These are phyloP conservation scores for Gymnopilus dilepis DNA, from an alignment of 768 basidiomycete genomes.

Conservation along the genomic window DNA sequence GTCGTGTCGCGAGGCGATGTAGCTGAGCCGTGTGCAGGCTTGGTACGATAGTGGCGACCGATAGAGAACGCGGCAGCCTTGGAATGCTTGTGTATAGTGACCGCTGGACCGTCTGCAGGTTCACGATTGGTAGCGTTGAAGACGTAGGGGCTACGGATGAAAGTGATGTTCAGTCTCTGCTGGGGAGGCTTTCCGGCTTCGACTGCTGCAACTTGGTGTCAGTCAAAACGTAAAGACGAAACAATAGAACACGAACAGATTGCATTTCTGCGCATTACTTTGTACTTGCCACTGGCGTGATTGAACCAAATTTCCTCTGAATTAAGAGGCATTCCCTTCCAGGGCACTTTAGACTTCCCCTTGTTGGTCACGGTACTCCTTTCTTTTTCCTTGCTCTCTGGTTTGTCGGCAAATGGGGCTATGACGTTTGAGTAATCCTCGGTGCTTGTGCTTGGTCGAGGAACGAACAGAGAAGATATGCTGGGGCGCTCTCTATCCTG, in stretches of 20 bases:
- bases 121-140: slow-evolving; percentile 35
- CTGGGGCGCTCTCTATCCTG: slow-evolving; percentile 28
- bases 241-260: slow-evolving; percentile 36
- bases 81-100: slow-evolving; percentile 83
- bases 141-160: slow-evolving; percentile 53
- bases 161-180: slow-evolving; percentile 69
- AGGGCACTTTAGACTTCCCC: slow-evolving; percentile 31
- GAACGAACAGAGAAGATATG: slow-evolving; percentile 34
- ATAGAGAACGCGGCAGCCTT: slow-evolving; percentile 81
- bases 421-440: slow-evolving; percentile 15
- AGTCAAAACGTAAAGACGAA: not conserved
- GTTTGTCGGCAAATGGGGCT: slow-evolving; percentile 20
- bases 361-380: slow-evolving; percentile 31
- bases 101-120: slow-evolving; percentile 57
- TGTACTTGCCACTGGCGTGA: slow-evolving; percentile 65
- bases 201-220: slow-evolving; percentile 35
- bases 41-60: slow-evolving; percentile 60
- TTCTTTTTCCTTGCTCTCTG: slow-evolving; percentile 20
- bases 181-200: slow-evolving; percentile 65
- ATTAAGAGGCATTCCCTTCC: slow-evolving; percentile 56
- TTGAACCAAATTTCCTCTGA: slow-evolving; percentile 73
- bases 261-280: slow-evolving; percentile 55
- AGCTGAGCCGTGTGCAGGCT: slow-evolving; percentile 2
- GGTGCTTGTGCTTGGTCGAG: slow-evolving; percentile 35
- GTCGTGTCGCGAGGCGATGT: slow-evolving; percentile 7